phyloP scores from a whole-genome alignment of 495 filamentous ascomycete species.

The Neurospora sublineolata region DNA sequence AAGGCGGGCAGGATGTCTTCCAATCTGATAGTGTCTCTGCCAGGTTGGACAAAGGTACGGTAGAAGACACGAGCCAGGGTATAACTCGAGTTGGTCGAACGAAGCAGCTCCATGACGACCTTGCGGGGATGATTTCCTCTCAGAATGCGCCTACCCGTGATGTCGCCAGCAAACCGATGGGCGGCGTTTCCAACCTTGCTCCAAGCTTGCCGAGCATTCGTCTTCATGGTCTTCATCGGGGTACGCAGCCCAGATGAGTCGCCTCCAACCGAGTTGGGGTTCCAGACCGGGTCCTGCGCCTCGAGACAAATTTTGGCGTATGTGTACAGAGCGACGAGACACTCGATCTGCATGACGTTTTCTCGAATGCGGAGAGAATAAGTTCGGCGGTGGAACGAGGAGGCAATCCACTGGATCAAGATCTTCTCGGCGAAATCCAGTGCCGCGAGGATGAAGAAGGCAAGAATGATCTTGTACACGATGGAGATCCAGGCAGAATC shows the following conservation, averaged over 20 bases:
- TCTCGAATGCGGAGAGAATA: slow-evolving; percentile 86
- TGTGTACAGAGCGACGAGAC: slow-evolving; percentile 53
- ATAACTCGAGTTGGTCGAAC: slow-evolving; percentile 63
- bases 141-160: slow-evolving; percentile 68
- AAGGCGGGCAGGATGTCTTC: slow-evolving; percentile 75
- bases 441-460: slow-evolving; percentile 64
- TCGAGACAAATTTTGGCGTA: slow-evolving; percentile 65
- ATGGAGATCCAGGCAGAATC: slow-evolving; percentile 59
- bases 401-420: slow-evolving; percentile 87
- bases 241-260: slow-evolving; percentile 52
- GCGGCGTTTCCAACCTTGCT: slow-evolving; percentile 79
- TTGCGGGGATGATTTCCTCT: slow-evolving; percentile 74
- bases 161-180: slow-evolving; percentile 85
- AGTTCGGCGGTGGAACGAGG: slow-evolving; percentile 82
- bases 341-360: slow-evolving; percentile 59
- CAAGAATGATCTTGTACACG: slow-evolving; percentile 78
- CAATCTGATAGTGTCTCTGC: slow-evolving; percentile 59
- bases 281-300: slow-evolving; percentile 55
- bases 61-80: slow-evolving; percentile 87
- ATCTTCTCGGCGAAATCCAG: slow-evolving; percentile 90
- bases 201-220: slow-evolving; percentile 59
- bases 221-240: slow-evolving; percentile 57
- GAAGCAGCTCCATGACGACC: slow-evolving; percentile 67
- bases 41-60: slow-evolving; percentile 70
- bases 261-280: slow-evolving; percentile 10